Base-by-base conservation (phyloP, 208 protist species). In the Crithidia expoeki region DNA sequence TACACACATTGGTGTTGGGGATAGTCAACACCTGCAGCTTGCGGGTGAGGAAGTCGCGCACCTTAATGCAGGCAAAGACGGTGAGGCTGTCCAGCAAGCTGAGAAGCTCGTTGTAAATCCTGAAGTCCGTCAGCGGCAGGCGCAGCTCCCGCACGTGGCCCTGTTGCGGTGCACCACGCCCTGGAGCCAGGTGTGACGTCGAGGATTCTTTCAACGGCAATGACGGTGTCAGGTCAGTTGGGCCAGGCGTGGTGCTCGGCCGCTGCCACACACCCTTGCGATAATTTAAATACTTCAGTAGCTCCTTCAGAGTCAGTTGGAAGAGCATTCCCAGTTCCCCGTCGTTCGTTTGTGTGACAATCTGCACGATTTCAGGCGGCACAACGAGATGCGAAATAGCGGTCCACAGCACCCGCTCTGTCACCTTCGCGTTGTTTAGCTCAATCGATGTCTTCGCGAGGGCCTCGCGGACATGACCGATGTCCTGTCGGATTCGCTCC, bases 1-100 rank as follows among this genome's bases (percentile, higher is more conserved):
- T 93, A 53, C 78, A 92, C 5, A 94, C 74, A 47, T 96, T 96
- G 25, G 91, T 96, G 72, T 94, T 91, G 44, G 73, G 76, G 14
- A 80, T 67, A 12, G 77, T 84, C 47, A 96, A 63, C 34, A 88
- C 62, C 4, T 58, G 51, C 52, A 96, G 72, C 74, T 94, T 93
- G 50, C 84, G 83, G 2, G 82, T 80, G 19, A 96, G 68, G 55
- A 89, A 90, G 16, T 78, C 63, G 23, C 90, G 89, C 33, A 88
- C 84, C 62, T 91, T 92, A 11, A 93, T 72, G 61, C 91, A 96
- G 0, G 91, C 80, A 68, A 84, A 89, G 30, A 96, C 73, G 0
- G 91, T 88, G 4, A 96, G 70, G 11, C 80, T 79, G 72, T 93
- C 85, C 10, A 94, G 76, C 32, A 93, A 46, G 32, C 71, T 68